Conservation (phyloP, 805 yeast species). For the Kodamaea nitidulidarum region DNA sequence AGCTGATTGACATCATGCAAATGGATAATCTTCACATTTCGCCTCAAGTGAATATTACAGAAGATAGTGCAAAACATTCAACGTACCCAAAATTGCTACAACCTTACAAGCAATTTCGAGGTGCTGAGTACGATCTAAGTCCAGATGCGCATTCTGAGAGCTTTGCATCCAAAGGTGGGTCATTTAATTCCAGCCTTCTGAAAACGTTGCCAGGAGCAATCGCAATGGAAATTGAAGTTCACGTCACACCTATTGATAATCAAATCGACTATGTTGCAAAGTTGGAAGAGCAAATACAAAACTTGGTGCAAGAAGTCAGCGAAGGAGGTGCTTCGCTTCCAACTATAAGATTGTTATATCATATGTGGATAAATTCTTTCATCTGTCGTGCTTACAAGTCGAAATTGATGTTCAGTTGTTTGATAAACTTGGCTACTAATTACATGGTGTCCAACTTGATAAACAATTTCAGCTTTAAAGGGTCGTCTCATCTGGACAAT, state of each 20-base stretch:
- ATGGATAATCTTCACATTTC: background rate
- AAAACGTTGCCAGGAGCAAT: slow-evolving; percentile 11
- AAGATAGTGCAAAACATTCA: background rate
- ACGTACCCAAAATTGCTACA: background rate
- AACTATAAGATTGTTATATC: slow-evolving; percentile 28
- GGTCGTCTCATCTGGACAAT: background rate
- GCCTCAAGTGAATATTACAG: background rate
- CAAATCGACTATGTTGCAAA: slow-evolving; percentile 5
- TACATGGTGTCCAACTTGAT: slow-evolving; percentile 31
- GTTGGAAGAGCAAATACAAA: slow-evolving; percentile 2
- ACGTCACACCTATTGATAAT: background rate
- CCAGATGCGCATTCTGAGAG: too few species aligned
- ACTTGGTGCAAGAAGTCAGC: slow-evolving; percentile 15
- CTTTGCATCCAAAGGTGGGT: too few species aligned
- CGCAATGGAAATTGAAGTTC: slow-evolving; percentile 2
- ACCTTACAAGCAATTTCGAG: too few species aligned
- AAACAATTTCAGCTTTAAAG: slow-evolving; percentile 10
- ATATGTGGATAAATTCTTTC: slow-evolving; percentile 31
- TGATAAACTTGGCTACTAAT: slow-evolving; percentile 37
- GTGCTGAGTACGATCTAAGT: too few species aligned
- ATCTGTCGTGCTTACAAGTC: slow-evolving; percentile 21
- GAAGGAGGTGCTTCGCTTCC: slow-evolving; percentile 25
- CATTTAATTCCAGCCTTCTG: background rate
- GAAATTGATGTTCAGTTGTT: slow-evolving; percentile 32
- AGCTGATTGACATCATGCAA: background rate